Conservation (phyloP, 1,139 yeast genomes). For the Debaryomycetaceae sp. region DNA sequence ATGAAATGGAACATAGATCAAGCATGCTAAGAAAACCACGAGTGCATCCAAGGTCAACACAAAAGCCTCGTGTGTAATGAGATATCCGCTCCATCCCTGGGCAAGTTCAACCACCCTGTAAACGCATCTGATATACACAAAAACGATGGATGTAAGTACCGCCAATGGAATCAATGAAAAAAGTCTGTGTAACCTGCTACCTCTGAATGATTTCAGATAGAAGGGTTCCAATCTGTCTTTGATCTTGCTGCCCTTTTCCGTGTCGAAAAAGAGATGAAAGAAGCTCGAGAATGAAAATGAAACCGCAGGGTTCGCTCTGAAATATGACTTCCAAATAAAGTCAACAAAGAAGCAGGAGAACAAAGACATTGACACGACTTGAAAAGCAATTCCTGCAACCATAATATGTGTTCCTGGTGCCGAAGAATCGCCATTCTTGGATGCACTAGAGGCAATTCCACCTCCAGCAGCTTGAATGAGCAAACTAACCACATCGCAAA, state of each 20-base stretch:
- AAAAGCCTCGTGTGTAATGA: conserved; percentile 68
- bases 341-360: conserved; percentile 56
- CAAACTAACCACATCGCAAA: conserved; percentile 63
- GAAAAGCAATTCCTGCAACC: conserved; percentile 79
- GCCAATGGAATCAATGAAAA: conserved; percentile 52
- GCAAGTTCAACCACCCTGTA: conserved; percentile 79
- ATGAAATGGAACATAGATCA: conserved; percentile 52
- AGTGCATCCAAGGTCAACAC: conserved; percentile 75
- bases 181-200: conserved; percentile 36
- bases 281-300: conserved; percentile 25
- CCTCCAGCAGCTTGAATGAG: conserved; percentile 82
- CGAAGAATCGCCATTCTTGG: conserved; percentile 30
- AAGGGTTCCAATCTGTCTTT: conserved; percentile 23
- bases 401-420: conserved; percentile 64
- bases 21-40: conserved; percentile 52
- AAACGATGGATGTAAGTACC: conserved; percentile 50
- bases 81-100: conserved; percentile 72
- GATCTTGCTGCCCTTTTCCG: conserved; percentile 20
- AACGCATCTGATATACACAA: conserved; percentile 68
- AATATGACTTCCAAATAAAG: conserved; percentile 44
- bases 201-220: conserved; percentile 38
- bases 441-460: conserved; percentile 63
- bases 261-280: conserved; percentile 27
- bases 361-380: conserved; percentile 67
- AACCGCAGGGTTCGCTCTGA: conserved; percentile 18